Conservation (phyloP, 495 filamentous ascomycete genomes). For the Emericellopsis terricola region DNA sequence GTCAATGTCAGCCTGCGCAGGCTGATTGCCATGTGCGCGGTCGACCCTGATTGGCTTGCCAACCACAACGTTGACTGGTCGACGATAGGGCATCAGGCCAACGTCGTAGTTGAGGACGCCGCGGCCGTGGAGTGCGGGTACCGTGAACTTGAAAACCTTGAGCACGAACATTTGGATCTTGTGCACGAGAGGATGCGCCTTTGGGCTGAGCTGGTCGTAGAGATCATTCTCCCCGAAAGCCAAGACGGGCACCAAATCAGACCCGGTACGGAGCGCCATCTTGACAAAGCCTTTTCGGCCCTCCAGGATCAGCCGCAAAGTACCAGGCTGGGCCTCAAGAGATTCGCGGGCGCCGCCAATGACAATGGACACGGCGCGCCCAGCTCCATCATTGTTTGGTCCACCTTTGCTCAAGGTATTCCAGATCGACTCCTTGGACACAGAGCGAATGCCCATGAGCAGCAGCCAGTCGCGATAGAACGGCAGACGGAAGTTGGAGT, state of each 20-base stretch:
- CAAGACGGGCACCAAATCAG: slow-evolving; percentile 80
- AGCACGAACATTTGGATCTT: slow-evolving; percentile 66
- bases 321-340: slow-evolving; percentile 63
- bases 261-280: slow-evolving; percentile 73
- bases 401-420: slow-evolving; percentile 70
- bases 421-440: slow-evolving; percentile 79
- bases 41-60: slow-evolving; percentile 59
- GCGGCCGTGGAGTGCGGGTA: slow-evolving; percentile 75
- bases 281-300: slow-evolving; percentile 87
- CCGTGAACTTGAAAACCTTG: slow-evolving; percentile 74
- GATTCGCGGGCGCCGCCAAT: slow-evolving; percentile 85
- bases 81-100: slow-evolving; percentile 82
- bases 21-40: slow-evolving; percentile 16
- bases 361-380: slow-evolving; percentile 89
- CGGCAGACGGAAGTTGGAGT: slow-evolving; percentile 85
- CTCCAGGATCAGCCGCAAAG: slow-evolving; percentile 56
- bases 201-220: slow-evolving; percentile 68
- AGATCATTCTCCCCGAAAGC: slow-evolving; percentile 92
- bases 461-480: slow-evolving; percentile 88
- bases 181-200: slow-evolving; percentile 54
- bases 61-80: slow-evolving; percentile 74
- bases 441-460: slow-evolving; percentile 67
- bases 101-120: slow-evolving; percentile 98
- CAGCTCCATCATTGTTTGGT: slow-evolving; percentile 68
- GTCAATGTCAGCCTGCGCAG: slow-evolving; percentile 60